Base-by-base conservation (phyloP, 331 rosid species). In the Malus hybrid region DNA sequence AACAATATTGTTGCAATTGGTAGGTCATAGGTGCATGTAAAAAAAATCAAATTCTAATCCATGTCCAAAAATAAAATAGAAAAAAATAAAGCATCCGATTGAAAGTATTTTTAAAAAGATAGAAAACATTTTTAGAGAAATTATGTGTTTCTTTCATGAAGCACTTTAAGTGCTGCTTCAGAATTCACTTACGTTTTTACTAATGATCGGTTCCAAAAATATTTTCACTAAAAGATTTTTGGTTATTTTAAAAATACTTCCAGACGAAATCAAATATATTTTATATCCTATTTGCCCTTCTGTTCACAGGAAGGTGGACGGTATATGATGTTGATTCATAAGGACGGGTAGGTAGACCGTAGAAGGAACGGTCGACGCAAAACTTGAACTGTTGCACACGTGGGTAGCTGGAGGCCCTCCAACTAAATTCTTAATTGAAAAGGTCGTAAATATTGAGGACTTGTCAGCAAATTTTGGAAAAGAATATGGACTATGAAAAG, bases 351-450 rank as follows among this genome's bases (percentile, higher is more conserved):
- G 77, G 22, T 22, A 22, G 22, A 22, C 22, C 22, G 84, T 70
- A 64, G 46, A 55, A 22, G 39, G 69, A 64, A 36, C 0, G 84
- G 80, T 46, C 12, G 77, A 20, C 44, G 42, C 4, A 11, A 44
- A 15, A 27, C 70, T 11, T 19, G 12, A 65, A 56, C 48, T 16
- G 54, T 36, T 32, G 76, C 33, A 27, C 79, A 42, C 77, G 84
- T 75, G 84, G 80, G 60, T 70, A 32, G 69, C n/a, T 70, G 65
- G 34, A 39, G 62, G 54, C 61, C 80, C 18, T 67, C 28, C 18
- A 68, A n/a, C 68, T 32, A 31, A n/a, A 7, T 50, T 50, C 1
- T 50, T 50, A 32, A 4, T 27, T 28, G 5, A 7, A 28, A 6
- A 62, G 56, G 56, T 15, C 0, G 0, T 15, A 50, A 50, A 50